A percentile compares a stretch with the other conserved stretches of the same genome.
These are phyloP conservation scores for Emergomyces pasteurianus DNA, from an alignment of 2,329 filamentous ascomycete species.

Conservation along the genomic window DNA sequence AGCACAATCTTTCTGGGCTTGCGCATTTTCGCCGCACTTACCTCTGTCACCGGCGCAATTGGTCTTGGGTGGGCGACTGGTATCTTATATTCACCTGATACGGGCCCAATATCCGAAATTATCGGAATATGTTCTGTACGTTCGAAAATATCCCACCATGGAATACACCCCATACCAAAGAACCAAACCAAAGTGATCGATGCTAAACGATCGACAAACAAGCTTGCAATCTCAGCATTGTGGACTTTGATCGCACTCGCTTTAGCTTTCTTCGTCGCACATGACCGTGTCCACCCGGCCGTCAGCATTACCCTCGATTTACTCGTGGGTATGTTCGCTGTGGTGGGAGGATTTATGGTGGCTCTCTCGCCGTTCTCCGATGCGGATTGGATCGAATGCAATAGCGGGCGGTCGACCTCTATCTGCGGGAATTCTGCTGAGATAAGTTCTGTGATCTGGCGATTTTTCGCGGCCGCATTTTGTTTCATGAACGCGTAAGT, in stretches of 20 bases:
- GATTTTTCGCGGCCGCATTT: slow-evolving; percentile 1
- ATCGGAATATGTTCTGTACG: slow-evolving; percentile 1
- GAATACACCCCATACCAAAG: background rate
- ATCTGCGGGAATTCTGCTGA: background rate
- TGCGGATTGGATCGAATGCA: slow-evolving; percentile 1
- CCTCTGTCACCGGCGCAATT: slow-evolving; percentile 2
- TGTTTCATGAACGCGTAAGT: slow-evolving; percentile 3
- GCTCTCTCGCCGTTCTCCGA: background rate
- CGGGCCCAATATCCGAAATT: background rate
- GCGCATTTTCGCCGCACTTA: background rate
- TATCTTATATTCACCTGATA: slow-evolving; percentile 1
- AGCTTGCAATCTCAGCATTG: background rate
- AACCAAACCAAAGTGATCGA: background rate
- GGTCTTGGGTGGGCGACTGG: slow-evolving; percentile 3
- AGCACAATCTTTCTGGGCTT: background rate
- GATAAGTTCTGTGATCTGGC: background rate
- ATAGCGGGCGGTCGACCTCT: background rate
- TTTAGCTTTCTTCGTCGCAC: background rate
- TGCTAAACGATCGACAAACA: background rate
- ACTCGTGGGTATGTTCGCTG: slow-evolving; percentile 12
- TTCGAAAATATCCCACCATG: background rate
- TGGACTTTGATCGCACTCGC: background rate
- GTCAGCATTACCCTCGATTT: slow-evolving; percentile 13
- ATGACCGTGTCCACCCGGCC: background rate
- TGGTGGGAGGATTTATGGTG: slow-evolving; percentile 5